Conservation (phyloP, 1,139 yeast genomes). For the Hemisphaericaspora xylanilytica region DNA sequence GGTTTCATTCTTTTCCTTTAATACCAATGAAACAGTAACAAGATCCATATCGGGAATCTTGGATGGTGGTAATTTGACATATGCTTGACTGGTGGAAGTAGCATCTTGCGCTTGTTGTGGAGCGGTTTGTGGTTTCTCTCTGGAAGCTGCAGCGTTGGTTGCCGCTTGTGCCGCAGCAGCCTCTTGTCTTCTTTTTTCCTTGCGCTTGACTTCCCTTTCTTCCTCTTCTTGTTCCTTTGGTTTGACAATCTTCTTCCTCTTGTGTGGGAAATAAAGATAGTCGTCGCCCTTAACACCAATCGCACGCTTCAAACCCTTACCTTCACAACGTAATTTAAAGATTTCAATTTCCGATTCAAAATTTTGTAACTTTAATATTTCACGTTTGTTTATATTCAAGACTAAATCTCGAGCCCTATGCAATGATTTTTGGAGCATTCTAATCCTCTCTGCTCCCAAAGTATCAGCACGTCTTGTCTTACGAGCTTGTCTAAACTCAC, state of each 20-base stretch:
- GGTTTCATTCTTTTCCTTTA: constrained; percentile 73
- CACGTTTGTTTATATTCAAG: constrained; percentile 72
- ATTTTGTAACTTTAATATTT: constrained; percentile 56
- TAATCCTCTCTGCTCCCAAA: constrained; percentile 80
- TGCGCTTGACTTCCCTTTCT: constrained; percentile 24
- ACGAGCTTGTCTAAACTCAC: constrained; percentile 94
- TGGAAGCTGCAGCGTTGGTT: constrained; percentile 13
- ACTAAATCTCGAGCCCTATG: constrained; percentile 73
- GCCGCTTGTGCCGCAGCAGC: constrained; percentile 19
- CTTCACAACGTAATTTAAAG: constrained; percentile 67
- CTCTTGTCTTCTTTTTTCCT: constrained; percentile 24
- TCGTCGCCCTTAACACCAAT: constrained; percentile 83
- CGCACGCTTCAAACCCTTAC: constrained; percentile 70
- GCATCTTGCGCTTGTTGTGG: constrained; percentile 18
- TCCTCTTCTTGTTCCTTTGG: constrained; percentile 36
- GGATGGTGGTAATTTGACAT: constrained; percentile 83
- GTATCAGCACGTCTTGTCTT: constrained; percentile 95
- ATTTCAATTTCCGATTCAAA: constrained; percentile 60
- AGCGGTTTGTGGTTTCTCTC: constrained; percentile 20
- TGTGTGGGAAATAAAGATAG: constrained; percentile 75
- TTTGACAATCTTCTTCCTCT: constrained; percentile 59
- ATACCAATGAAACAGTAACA: constrained; percentile 74
- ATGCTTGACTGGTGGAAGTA: constrained; percentile 60
- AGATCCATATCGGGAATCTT: constrained; percentile 92
- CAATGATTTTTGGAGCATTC: constrained; percentile 72